Percentiles rank a stretch among this genome's conserved stretches.
These are phyloP conservation scores for Penicillium manginii DNA, from an alignment of 495 filamentous ascomycete species.

Conservation along the genomic window DNA sequence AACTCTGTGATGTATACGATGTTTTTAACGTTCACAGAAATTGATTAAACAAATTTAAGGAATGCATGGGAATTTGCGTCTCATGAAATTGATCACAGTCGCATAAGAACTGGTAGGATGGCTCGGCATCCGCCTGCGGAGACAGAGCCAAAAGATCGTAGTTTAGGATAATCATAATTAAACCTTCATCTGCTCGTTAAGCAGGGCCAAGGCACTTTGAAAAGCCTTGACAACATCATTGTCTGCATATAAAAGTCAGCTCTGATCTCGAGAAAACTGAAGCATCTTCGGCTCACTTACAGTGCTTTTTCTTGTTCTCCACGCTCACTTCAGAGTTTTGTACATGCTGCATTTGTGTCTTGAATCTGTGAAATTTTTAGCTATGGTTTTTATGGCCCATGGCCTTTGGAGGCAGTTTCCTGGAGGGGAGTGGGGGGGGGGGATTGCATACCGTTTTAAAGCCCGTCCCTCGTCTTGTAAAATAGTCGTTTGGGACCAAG, in stretches of 20 bases:
- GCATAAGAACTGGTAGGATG: neutral
- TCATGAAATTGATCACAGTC: neutral
- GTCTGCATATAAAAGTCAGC: conserved; percentile 46
- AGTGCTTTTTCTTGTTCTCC: conserved; percentile 73
- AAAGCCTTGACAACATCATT: conserved; percentile 79
- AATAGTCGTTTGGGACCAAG: conserved; percentile 69
- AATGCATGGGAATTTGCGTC: neutral
- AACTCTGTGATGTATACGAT: neutral
- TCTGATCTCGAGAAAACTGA: no score
- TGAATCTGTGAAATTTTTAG: conserved; percentile 53
- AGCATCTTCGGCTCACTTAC: conserved; percentile 47
- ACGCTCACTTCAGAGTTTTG: conserved; percentile 68
- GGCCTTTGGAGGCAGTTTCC: neutral
- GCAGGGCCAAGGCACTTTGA: conserved; percentile 72
- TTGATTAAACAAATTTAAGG: conserved; percentile 1
- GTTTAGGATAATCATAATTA: conserved; percentile 10
- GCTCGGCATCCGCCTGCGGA: neutral
- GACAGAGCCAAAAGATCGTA: neutral
- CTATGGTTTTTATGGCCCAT: neutral
- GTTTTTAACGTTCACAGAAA: neutral
- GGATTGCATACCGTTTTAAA: conserved; percentile 58
- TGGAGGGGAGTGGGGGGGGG: neutral
- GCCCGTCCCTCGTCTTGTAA: conserved; percentile 72
- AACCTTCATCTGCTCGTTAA: conserved; percentile 46
- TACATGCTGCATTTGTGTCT: conserved; percentile 76